Evolutionary conservation across 2,329 filamentous ascomycete genomes (phyloP).

Genomic region (Aspergillus latus): DNA sequence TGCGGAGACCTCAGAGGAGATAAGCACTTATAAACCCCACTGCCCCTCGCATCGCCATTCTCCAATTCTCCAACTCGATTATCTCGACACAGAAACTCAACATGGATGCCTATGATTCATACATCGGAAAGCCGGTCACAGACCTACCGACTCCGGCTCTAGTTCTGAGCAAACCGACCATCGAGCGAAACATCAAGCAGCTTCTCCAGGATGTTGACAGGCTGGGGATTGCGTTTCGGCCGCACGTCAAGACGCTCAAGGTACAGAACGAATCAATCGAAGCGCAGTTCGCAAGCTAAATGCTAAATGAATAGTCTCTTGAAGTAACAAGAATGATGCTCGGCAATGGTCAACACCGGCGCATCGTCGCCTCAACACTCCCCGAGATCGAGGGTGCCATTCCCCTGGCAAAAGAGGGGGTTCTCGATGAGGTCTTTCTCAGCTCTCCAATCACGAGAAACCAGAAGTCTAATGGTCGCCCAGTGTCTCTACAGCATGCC

Average conservation of each 20-base stretch:
- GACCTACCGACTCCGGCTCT: slow-evolving; percentile 35
- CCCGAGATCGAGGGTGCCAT: slow-evolving; percentile 43
- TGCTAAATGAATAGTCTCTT: slow-evolving; percentile 16
- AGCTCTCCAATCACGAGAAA: background rate
- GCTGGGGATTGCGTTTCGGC: slow-evolving; percentile 41
- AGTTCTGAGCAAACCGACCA: slow-evolving; percentile 39
- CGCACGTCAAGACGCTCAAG: slow-evolving; percentile 50
- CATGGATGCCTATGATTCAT: slow-evolving; percentile 39
- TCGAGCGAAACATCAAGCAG: slow-evolving; percentile 41
- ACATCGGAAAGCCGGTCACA: slow-evolving; percentile 35
- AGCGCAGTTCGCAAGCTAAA: background rate
- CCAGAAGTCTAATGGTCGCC: background rate
- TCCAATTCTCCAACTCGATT: background rate
- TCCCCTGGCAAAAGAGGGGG: slow-evolving; percentile 41
- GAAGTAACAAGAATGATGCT: slow-evolving; percentile 46
- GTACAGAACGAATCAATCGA: slow-evolving; percentile 21
- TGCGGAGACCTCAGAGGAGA: background rate
- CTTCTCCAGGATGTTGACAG: slow-evolving; percentile 44
- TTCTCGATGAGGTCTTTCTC: slow-evolving; percentile 40
- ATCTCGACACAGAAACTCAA: background rate
- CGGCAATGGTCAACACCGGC: slow-evolving; percentile 37
- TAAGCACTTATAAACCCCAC: background rate
- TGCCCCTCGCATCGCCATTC: slow-evolving; percentile 1
- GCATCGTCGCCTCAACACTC: slow-evolving; percentile 45
- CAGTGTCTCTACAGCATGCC: slow-evolving; percentile 45